Percentiles rank a stretch among this genome's conserved stretches.
Evolutionary conservation across 2,329 filamentous ascomycete genomes (phyloP).

Genomic region (Clarireedia homoeocarpa): DNA sequence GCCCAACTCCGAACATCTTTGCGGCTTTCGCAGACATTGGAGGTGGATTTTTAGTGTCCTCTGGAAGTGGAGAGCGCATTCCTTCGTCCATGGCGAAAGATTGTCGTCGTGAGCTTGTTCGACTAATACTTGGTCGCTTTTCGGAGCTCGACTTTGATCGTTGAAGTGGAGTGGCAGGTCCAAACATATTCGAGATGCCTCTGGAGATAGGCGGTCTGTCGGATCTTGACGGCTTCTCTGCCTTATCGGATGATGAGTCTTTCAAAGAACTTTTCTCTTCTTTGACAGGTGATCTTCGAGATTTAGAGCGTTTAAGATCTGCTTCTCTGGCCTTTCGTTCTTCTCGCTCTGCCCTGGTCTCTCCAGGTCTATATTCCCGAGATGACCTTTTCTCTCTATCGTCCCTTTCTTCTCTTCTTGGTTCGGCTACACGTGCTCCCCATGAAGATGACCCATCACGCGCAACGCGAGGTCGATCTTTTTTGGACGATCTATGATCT

Average conservation of each 20-base stretch:
- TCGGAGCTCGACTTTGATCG: constrained; percentile 63
- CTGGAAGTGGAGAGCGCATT: constrained; percentile 65
- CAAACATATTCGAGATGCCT: constrained; percentile 56
- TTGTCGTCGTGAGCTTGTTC: constrained; percentile 56
- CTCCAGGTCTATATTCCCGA: constrained; percentile 25
- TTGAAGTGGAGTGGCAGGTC: constrained; percentile 58
- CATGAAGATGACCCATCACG: constrained; percentile 58
- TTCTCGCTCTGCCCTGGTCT: constrained; percentile 13
- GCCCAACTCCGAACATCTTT: constrained; percentile 58
- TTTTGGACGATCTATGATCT: constrained; percentile 56
- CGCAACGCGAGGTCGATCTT: constrained; percentile 69
- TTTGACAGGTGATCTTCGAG: constrained; percentile 45
- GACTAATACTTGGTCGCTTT: constrained; percentile 47
- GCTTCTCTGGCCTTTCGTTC: constrained; percentile 38
- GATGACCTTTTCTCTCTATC: constrained; percentile 32
- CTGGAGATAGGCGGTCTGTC: constrained; percentile 34
- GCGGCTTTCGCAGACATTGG: constrained; percentile 69
- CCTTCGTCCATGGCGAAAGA: constrained; percentile 54
- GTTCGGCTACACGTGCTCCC: constrained; percentile 62
- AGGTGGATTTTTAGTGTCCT: constrained; percentile 43
- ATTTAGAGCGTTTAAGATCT: constrained; percentile 46
- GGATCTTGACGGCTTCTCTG: constrained; percentile 33
- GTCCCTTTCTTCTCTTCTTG: constrained; percentile 35
- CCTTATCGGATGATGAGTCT: constrained; percentile 59
- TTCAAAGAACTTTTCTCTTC: constrained; percentile 60